These are phyloP conservation scores for Physaria fendleri DNA, from an alignment of 345 rosid species.

Conservation along the genomic window DNA sequence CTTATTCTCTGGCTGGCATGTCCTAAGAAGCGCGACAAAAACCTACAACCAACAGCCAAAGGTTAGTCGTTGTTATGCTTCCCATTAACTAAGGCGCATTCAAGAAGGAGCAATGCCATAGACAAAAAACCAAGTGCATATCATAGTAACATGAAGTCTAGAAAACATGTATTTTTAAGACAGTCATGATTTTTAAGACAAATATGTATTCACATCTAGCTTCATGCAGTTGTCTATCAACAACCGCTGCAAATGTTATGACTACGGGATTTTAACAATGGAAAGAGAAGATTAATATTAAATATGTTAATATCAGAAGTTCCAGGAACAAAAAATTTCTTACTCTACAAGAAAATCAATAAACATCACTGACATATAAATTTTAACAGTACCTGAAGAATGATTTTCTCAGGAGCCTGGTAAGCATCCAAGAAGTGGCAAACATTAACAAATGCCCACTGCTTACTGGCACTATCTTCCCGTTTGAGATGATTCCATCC, in stretches of 20 bases:
- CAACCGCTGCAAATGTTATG: neutral
- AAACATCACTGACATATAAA: neutral
- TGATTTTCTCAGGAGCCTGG: constrained; percentile 98
- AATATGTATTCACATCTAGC: constrained; percentile 7
- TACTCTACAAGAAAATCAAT: neutral
- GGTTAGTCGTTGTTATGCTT: neutral
- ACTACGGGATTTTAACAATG: constrained; percentile 3
- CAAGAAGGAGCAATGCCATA: neutral
- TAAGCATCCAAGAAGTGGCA: constrained; percentile 98
- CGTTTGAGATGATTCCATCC: constrained; percentile 99
- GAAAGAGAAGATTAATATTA: neutral
- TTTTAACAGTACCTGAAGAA: constrained; percentile 67
- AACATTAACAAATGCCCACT: constrained; percentile 99
- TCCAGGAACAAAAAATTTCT: neutral
- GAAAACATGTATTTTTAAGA: constrained; percentile 7
- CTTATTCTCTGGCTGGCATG: constrained; percentile 98
- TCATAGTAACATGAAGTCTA: constrained; percentile 8
- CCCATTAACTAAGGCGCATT: neutral
- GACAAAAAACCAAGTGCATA: neutral
- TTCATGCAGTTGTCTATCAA: neutral
- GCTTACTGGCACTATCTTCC: constrained; percentile 99
- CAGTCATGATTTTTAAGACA: neutral
- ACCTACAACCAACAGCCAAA: constrained; percentile 55
- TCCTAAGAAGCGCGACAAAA: constrained; percentile 96
- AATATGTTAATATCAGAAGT: neutral